Percentiles rank a stretch among this genome's conserved stretches.
Evolutionary conservation across 768 basidiomycete genomes (phyloP).

Genomic region (Lentinula edodes): DNA sequence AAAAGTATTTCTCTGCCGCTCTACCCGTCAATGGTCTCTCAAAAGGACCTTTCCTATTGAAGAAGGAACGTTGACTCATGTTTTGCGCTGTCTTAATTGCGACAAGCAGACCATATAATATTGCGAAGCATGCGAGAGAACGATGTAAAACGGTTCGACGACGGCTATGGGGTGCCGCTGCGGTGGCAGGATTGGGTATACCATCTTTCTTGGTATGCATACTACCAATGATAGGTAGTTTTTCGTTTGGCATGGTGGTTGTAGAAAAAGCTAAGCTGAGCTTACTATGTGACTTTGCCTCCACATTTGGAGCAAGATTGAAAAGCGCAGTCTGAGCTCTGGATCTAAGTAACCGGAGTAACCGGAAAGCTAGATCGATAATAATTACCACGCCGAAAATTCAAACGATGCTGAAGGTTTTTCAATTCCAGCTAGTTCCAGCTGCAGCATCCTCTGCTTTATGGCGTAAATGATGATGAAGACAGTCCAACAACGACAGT

Average conservation of each 20-base stretch:
- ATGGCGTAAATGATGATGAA: no score
- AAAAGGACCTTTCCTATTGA: background rate
- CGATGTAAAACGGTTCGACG: background rate
- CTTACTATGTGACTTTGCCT: background rate
- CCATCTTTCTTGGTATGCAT: background rate
- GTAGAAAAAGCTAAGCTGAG: background rate
- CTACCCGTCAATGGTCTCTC: background rate
- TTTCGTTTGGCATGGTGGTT: constrained; percentile 5
- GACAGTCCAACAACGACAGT: no score
- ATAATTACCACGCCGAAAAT: no score
- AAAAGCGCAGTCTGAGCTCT: background rate
- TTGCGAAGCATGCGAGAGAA: background rate
- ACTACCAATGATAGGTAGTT: background rate
- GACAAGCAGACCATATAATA: background rate
- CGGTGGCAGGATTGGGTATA: background rate
- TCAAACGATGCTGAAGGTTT: no score
- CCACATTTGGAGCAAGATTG: background rate
- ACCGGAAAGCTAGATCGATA: background rate
- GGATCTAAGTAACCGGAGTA: background rate
- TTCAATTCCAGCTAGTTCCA: no score
- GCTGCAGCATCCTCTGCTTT: no score
- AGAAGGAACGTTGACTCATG: background rate
- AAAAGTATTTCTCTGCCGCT: constrained; percentile 5
- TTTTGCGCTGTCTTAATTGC: background rate
- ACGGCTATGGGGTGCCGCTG: background rate